Evolutionary conservation across 257 asterid species (phyloP), one percentile per base, ranked within the genome.

Genomic region (Salvia splendens): DNA sequence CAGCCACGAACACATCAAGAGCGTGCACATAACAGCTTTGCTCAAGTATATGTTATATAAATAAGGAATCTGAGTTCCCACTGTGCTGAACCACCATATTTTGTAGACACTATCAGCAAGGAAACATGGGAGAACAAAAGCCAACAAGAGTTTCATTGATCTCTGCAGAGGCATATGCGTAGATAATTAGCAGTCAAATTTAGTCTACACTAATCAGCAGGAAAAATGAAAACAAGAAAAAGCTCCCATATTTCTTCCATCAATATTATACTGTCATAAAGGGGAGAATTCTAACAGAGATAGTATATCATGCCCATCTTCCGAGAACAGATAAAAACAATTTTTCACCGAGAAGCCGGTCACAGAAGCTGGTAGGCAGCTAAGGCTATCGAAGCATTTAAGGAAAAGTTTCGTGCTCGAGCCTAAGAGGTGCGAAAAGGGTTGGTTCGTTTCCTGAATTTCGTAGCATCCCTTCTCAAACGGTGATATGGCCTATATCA

Each of bases 31-130:
- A 0, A 84, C 38, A 17, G 46, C 67, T 66, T 87, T 80, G 85
- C 91, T 89, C 69, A 83, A 58, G 68, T 64, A 64, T 10, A 75
- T 75, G 74, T 89, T 87, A 75, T 76, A 82, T 5, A 89, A 33
- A 64, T 86, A 87, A 11, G 98, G 98, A 43, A 92, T 89, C 67
- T 86, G 91, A 35, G 75, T 79, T 48, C 97, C 97, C 11, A 87
- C 86, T 0, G 98, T 86, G 71, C 81, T 71, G 67, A 89, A 87
- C 98, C 98, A 92, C 98, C 98, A 92, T 65, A 89, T 87, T 77
- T 89, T 89, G 84, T 89, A 87, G 8, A 46, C 82, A 70, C 88
- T 59, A 48, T 87, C 96, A 5, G 73, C 92, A 1, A 85, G 50
- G 76, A 89, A 84, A 68, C 92, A 86, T 52, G 98, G 98, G 61